phyloP scores from a whole-genome alignment of 1,139 yeast genomes.

The Debaryomyces nepalensis region DNA sequence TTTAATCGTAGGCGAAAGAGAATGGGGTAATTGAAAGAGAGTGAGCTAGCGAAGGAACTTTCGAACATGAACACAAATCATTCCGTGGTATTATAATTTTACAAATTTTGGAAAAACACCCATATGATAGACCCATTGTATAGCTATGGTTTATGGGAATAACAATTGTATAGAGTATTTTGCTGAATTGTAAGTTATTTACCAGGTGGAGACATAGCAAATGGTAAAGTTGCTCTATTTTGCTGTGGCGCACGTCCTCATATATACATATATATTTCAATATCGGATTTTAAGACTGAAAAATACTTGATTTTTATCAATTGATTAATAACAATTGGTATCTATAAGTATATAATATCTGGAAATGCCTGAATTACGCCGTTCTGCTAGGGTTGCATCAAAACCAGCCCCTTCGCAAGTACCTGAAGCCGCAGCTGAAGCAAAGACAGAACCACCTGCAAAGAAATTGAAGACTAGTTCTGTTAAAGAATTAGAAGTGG shows the following conservation, averaged over 20 bases:
- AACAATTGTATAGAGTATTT: slow-evolving; percentile 1
- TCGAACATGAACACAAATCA: slow-evolving; percentile 1
- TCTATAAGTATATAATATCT: neutral
- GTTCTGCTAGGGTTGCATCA: slow-evolving; percentile 52
- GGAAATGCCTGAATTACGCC: slow-evolving; percentile 55
- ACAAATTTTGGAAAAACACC: neutral
- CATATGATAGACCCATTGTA: neutral
- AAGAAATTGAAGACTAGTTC: slow-evolving; percentile 15
- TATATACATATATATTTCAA: neutral
- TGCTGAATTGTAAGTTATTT: neutral
- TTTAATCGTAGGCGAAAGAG: neutral
- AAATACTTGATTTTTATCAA: slow-evolving; percentile 1
- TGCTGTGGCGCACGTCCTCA: slow-evolving; percentile 1
- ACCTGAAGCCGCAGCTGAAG: slow-evolving; percentile 11
- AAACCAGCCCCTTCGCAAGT: slow-evolving; percentile 18
- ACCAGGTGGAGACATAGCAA: neutral
- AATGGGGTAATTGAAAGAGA: slow-evolving; percentile 4
- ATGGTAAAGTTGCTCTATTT: slow-evolving; percentile 3
- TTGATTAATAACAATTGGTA: neutral
- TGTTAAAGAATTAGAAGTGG: slow-evolving; percentile 50
- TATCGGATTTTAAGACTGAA: slow-evolving; percentile 1
- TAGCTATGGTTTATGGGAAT: neutral
- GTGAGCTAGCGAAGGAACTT: neutral
- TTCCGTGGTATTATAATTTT: slow-evolving; percentile 2
- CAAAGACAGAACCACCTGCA: slow-evolving; percentile 15